These are phyloP conservation scores for Blastobotrys elegans DNA, from an alignment of 1,139 yeast species.

Conservation along the genomic window DNA sequence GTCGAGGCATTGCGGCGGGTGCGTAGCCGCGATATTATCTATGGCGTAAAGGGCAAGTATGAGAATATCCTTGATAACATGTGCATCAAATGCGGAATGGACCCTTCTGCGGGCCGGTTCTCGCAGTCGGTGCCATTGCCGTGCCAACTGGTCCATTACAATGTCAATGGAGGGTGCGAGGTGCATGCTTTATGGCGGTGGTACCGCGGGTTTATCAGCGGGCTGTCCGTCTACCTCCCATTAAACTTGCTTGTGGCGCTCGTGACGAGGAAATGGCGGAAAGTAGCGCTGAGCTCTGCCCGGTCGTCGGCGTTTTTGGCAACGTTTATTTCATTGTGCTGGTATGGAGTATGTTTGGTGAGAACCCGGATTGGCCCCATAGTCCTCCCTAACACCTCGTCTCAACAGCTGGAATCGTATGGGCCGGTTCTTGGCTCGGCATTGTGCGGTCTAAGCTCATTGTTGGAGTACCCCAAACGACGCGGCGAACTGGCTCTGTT, in stretches of 20 bases:
- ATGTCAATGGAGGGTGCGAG: conserved; percentile 36
- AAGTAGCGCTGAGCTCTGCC: conserved; percentile 21
- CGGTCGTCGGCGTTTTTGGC: conserved; percentile 41
- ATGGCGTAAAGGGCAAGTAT: conserved; percentile 30
- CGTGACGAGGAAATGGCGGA: conserved; percentile 11
- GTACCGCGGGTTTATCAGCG: conserved; percentile 35
- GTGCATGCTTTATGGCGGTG: conserved; percentile 39
- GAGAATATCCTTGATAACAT: conserved; percentile 28
- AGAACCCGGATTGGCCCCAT: conserved; percentile 36
- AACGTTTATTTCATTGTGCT: conserved; percentile 36
- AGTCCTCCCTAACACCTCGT: conserved; percentile 27
- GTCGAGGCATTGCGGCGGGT: conserved; percentile 33
- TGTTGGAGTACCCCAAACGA: conserved; percentile 36
- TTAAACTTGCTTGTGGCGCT: conserved; percentile 23
- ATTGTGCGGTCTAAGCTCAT: conserved; percentile 38
- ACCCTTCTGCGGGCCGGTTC: conserved; percentile 31
- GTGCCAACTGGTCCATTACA: conserved; percentile 39
- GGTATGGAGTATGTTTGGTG: conserved; percentile 40
- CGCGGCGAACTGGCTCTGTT: conserved; percentile 42
- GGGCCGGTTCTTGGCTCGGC: conserved; percentile 37
- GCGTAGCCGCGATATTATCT: conserved; percentile 29
- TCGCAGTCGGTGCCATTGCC: conserved; percentile 35
- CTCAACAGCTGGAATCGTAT: conserved; percentile 35
- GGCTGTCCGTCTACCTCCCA: conserved; percentile 31
- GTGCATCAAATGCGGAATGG: conserved; percentile 31